phyloP scores from a whole-genome alignment of 75 land plant species.

The Selaginella tamariscina region DNA sequence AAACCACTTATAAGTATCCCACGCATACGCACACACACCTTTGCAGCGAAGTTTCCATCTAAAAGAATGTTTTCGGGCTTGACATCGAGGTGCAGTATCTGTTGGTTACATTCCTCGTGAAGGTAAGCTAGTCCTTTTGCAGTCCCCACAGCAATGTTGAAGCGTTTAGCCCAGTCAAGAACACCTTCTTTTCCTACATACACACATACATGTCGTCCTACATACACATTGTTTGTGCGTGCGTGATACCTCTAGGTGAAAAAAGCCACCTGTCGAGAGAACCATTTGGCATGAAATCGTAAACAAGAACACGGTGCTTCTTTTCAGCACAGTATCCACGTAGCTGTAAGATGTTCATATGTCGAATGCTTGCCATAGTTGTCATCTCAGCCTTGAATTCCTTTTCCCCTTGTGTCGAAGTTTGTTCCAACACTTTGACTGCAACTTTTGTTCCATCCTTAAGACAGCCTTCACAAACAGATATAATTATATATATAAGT shows the following conservation, averaged over 20 bases:
- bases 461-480: no score
- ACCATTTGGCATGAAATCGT: constrained; percentile 39
- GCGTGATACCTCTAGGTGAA: neutral
- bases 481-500: no score
- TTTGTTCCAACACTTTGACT: constrained; percentile 34
- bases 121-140: constrained; percentile 25
- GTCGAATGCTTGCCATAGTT: constrained; percentile 43
- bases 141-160: constrained; percentile 19
- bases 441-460: constrained; percentile 36
- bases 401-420: constrained; percentile 19
- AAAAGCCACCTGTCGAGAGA: constrained; percentile 32
- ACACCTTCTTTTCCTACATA: neutral
- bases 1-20: no score
- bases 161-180: constrained; percentile 14
- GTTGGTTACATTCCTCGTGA: constrained; percentile 24
- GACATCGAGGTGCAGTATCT: constrained; percentile 21
- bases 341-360: constrained; percentile 36
- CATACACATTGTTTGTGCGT: neutral
- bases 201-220: neutral
- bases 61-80: constrained; percentile 25
- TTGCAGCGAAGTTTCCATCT: constrained; percentile 19
- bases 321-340: constrained; percentile 48
- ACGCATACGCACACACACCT: no score
- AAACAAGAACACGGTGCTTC: constrained; percentile 33
- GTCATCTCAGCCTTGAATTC: constrained; percentile 50